Base-by-base conservation (phyloP, 345 rosid species). In the Pistacia vera region DNA sequence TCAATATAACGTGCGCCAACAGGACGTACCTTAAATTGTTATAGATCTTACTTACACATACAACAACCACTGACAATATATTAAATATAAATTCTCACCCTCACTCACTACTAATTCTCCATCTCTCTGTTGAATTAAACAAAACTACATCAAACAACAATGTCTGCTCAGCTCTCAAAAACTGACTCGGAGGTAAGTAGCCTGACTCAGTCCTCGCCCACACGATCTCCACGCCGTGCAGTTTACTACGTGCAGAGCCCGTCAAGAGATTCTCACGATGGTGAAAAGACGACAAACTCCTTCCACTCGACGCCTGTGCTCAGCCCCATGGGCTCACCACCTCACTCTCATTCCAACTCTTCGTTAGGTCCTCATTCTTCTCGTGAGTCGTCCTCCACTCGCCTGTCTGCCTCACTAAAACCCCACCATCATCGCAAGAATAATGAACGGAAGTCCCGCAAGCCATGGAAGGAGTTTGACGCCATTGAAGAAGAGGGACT, bases 221-320 rank as follows among this genome's bases (percentile, higher is more conserved):
- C 85, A 16, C 78, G 83, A 33, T 84, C 90, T 5, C 85, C 88
- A 51, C 87, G 82, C 66, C 88, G 81, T 20, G 83, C 85, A 12
- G 89, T 82, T 3, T 92, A 92, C 89, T 90, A 86, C 35, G 94
- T 92, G n/a, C 93, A 92, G 82, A 88, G 90, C 75, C 93, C 94
- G 0, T 92, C 97, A 1, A 72, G 91, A 17, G 94, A 92, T 69
- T 90, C 93, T 4, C 93, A 84, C 25, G 93, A 92, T 58, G 94
- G 88, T 4, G 91, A 87, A 65, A 88, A 90, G 79, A 86, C 93
- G 11, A 87, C 91, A 0, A 90, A 89, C 79, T 92, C 93, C 2
- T 85, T 87, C 81, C 94, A 87, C 68, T 92, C 94, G 8, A 81
- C 91, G 7, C 94, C 93, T 3, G 88, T 78, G 1, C 75, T 90